Evolutionary conservation across 306 rosid genomes (phyloP), one percentile per base, ranked within the genome.

Genomic region (Quercus berberidifolia): DNA sequence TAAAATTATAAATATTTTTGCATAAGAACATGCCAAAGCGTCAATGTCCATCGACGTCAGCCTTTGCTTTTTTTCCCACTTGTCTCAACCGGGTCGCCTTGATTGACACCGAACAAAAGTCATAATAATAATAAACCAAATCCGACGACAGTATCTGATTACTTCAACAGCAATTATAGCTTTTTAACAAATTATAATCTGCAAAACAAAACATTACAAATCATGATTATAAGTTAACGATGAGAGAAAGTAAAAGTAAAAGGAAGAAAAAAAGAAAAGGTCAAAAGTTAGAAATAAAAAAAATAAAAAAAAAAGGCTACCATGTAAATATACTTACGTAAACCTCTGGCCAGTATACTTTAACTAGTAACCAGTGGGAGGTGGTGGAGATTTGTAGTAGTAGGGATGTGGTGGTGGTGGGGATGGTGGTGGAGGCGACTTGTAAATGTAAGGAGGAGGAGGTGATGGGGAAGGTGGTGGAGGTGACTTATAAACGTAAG

Each of bases 91-190:
- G 12, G 68, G 68, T 55, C 52, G 62, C 58, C 38, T 64, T 59
- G 14, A 6, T 70, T 75, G 20, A 10, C 54, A 70, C n/a, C 13
- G 56, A 60, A 12, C 51, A 5, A 5, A 18, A 38, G 64, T 20
- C 28, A 0, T 23, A 59, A 8, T 21, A 59, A 8, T 21, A 23
- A 23, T 23, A 59, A 23, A 59, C 67, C 67, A 59, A 8, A 3
- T 30, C 55, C 31, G 62, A 20, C 21, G 12, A 67, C n/a, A 77
- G 19, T 19, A 60, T 46, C 21, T 67, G 64, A 73, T 52, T 41
- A 52, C 23, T 55, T 64, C 51, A 64, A 71, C 71, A 72, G 54
- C 69, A 56, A 77, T 82, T 55, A 41, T 82, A 77, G n/a, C 13
- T 25, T 59, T 43, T 46, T 12, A 15, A 26, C 17, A 67, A 68